phyloP scores from a whole-genome alignment of 768 basidiomycete species.

The Agrocybe chaxingu region DNA sequence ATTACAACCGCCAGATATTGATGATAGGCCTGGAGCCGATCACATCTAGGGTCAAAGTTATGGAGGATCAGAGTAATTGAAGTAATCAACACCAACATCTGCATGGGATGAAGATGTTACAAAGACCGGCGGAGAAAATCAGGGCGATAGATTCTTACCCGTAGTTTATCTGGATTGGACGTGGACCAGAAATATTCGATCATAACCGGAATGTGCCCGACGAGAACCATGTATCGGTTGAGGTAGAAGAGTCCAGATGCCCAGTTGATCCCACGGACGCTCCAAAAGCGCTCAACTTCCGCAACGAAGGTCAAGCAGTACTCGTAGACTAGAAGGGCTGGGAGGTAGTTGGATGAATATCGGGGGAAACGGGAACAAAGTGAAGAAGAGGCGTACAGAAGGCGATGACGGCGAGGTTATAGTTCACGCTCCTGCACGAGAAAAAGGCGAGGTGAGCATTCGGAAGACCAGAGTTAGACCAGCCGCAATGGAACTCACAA shows the following conservation, averaged over 20 bases:
- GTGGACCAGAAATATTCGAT: conserved; percentile 31
- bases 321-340: conserved; percentile 43
- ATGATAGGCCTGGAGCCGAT: conserved; percentile 28
- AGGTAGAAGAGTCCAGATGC: conserved; percentile 34
- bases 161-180: conserved; percentile 19
- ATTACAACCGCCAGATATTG: conserved; percentile 30
- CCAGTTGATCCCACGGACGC: conserved; percentile 32
- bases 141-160: conserved; percentile 16
- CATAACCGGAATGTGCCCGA: conserved; percentile 35
- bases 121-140: not conserved
- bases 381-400: conserved; percentile 19
- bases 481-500: not conserved
- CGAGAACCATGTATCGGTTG: conserved; percentile 38
- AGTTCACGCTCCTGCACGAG: conserved; percentile 13
- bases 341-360: not conserved
- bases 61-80: not conserved
- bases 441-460: not conserved
- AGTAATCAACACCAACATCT: conserved; percentile 9
- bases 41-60: conserved; percentile 24
- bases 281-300: conserved; percentile 47
- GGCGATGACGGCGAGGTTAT: conserved; percentile 22
- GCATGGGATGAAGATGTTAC: not conserved
- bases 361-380: not conserved
- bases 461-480: not conserved
- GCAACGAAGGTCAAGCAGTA: conserved; percentile 38